These are phyloP conservation scores for Pontederia paniculata DNA, from an alignment of 176 grass and related monocot genomes.

Conservation along the genomic window DNA sequence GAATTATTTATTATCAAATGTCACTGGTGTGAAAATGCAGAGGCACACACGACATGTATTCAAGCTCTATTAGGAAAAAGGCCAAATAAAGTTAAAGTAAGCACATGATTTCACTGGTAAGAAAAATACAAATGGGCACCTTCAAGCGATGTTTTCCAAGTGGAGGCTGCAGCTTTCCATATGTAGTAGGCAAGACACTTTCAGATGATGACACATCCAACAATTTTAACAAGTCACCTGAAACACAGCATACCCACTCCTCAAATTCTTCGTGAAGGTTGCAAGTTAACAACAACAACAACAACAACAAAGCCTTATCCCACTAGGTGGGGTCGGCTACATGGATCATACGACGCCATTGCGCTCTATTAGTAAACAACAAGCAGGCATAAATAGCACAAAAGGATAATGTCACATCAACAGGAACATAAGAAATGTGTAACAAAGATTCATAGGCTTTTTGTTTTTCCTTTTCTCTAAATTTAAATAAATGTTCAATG, in stretches of 20 bases:
- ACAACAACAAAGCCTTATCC: background rate
- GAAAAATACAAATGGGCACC: conserved; percentile 32
- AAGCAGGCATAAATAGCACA: too few species aligned
- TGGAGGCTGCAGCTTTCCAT: conserved; percentile 70
- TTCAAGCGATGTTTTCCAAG: conserved; percentile 93
- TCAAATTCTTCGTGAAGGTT: background rate
- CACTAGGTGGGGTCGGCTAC: too few species aligned
- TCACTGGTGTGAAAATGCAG: too few species aligned
- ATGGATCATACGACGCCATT: too few species aligned
- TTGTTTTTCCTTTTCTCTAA: too few species aligned
- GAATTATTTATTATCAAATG: background rate
- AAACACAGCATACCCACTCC: background rate
- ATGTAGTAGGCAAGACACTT: conserved; percentile 68
- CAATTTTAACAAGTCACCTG: conserved; percentile 80
- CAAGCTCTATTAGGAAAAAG: background rate
- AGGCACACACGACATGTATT: background rate
- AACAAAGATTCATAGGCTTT: too few species aligned
- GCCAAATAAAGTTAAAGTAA: background rate
- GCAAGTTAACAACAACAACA: background rate
- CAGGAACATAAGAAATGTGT: too few species aligned
- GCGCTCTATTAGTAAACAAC: background rate
- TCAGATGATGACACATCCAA: conserved; percentile 59
- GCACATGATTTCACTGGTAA: background rate
- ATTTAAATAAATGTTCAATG: too few species aligned
- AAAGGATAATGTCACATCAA: too few species aligned